phyloP scores from a whole-genome alignment of 1,284 basidiomycete genomes.

The Tilletia indica region DNA sequence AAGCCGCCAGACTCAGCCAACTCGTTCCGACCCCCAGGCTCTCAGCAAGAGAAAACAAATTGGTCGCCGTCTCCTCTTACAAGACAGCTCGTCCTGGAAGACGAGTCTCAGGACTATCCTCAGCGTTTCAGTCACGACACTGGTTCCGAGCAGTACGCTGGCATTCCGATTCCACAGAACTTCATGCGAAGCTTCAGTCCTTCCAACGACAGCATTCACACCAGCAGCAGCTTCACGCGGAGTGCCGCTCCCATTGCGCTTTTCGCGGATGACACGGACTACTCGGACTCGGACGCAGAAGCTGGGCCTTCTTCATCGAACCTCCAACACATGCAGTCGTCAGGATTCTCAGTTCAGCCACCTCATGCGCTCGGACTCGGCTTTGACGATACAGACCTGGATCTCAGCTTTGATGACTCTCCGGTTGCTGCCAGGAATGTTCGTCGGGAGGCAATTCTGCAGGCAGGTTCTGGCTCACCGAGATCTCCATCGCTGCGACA shows the following conservation, averaged over 20 bases:
- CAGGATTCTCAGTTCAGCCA: not conserved
- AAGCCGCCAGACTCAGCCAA: too few relatives aligned
- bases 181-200: not conserved
- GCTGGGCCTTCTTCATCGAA: not conserved
- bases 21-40: not conserved
- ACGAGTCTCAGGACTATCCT: not conserved
- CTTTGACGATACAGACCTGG: slow-evolving; percentile 45
- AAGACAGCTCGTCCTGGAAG: not conserved
- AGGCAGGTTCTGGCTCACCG: not conserved
- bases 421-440: not conserved
- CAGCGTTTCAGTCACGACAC: not conserved
- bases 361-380: slow-evolving; percentile 25
- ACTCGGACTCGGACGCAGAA: not conserved
- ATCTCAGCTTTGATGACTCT: slow-evolving; percentile 23
- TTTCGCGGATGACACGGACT: slow-evolving; percentile 2
- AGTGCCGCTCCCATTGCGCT: slow-evolving; percentile 7
- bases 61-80: not conserved
- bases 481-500: not conserved
- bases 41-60: not conserved
- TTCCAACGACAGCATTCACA: not conserved
- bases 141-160: not conserved
- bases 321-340: not conserved
- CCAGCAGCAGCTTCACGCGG: slow-evolving; percentile 2
- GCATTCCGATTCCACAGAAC: not conserved
- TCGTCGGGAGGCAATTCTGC: not conserved